Base-by-base conservation (phyloP, 163 green algal species). In the Chlamydomonas reinhardtii region DNA sequence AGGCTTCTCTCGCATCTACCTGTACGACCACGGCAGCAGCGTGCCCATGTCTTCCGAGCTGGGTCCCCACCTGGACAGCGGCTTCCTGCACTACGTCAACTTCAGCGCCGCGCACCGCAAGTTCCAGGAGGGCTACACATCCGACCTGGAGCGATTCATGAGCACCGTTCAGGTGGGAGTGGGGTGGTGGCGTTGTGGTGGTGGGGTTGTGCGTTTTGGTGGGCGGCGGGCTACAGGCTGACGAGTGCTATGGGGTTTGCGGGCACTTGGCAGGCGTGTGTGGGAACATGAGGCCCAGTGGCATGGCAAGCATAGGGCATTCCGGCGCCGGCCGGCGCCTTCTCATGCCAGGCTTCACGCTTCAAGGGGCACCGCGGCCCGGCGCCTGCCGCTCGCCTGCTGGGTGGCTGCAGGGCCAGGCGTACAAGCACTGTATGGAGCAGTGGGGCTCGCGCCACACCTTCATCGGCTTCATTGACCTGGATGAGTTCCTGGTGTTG, bases 21-120 rank as follows among this genome's bases (percentile, higher is more conserved):
- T 94, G 20, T 94, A 94, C 54, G 91, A 94, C 80, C 91, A 94
- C 83, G 90, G 89, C 82, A 92, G 85, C 74, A 87, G 85, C 22
- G 54, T 70, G 35, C 85, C 81, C 8, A 39, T 92, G 75, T 59
- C 39, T 14, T 27, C 39, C 29, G 43, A 75, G 31, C 24, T 81
- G 16, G 0, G 4, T 4, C 82, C 89, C 64, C 76, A 83, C 70
- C 31, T 94, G 6, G 37, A 64, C 25, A 43, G 31, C 2, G 91
- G 91, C 2, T 91, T 86, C 39, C 89, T 94, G 43, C 35, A 86
- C 59, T 91, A 94, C 65, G 73, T 61, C 34, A 76, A 82, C n/a
- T 88, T 86, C 54, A 76, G 62, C 62, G 73, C 52, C 2, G 35
- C 54, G 16, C 84, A 92, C 61, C 78, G 66, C 48, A 88, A 88